Percentiles rank a stretch among this genome's conserved stretches.
phyloP scores from a whole-genome alignment of 2,329 filamentous ascomycete species.

The Dactylonectria macrodidyma region DNA sequence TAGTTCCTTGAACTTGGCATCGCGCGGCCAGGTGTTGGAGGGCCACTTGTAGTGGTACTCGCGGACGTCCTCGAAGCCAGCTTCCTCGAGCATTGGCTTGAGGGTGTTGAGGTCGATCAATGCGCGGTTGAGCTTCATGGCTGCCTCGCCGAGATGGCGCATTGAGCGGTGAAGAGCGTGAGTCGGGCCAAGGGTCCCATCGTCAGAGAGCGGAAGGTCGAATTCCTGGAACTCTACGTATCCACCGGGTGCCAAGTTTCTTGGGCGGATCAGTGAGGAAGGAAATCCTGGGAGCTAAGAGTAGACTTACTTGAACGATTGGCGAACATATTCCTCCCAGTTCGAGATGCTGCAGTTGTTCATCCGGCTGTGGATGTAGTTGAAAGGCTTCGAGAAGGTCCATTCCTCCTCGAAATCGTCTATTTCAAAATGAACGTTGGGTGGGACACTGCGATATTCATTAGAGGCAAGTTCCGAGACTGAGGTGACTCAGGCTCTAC shows the following conservation, averaged over 20 bases:
- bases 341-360: constrained; percentile 19
- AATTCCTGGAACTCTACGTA: constrained; percentile 30
- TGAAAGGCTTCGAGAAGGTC: constrained; percentile 16
- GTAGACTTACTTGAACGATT: constrained; percentile 12
- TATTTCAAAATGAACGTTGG: constrained; percentile 24
- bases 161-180: constrained; percentile 11
- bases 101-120: constrained; percentile 23
- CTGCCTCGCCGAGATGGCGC: constrained; percentile 19
- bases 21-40: constrained; percentile 24
- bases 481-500: too few species aligned
- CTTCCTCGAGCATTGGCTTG: constrained; percentile 15
- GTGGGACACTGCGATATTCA: constrained; percentile 14
- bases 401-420: constrained; percentile 29
- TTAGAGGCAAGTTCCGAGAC: neutral
- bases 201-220: constrained; percentile 16
- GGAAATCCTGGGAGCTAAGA: too few species aligned
- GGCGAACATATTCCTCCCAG: constrained; percentile 17
- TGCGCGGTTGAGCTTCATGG: constrained; percentile 4
- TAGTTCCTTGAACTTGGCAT: constrained; percentile 18
- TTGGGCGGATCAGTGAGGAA: neutral
- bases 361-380: constrained; percentile 30
- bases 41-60: constrained; percentile 26
- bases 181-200: constrained; percentile 10
- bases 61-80: constrained; percentile 16
- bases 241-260: constrained; percentile 21